Evolutionary conservation across 768 basidiomycete genomes (phyloP), one percentile per base, ranked within the genome.

Genomic region (Lactifluus volemus): DNA sequence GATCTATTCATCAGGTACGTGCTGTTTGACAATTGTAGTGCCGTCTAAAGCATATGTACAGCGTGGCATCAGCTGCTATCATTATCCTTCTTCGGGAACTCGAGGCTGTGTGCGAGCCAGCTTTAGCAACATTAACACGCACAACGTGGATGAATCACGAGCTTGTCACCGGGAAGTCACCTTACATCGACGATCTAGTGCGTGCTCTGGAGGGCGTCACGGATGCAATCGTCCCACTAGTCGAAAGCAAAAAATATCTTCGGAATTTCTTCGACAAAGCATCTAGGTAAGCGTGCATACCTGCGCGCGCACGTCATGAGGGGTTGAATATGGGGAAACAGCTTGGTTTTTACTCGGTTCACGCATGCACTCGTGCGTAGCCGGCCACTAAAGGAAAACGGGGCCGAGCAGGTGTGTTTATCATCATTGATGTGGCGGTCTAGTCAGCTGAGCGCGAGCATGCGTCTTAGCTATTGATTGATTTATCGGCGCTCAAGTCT

Each of bases 181-280:
- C 81, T 0, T 97, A 95, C 70, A 80, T 91, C 4, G 76, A 76
- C 5, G 94, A 96, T 53, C 75, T 98, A 17, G 81, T 88, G 4
- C 82, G 80, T 51, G 83, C 84, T 0, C 78, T 88, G 29, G 89
- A 92, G 65, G 82, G 86, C 68, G 84, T 94, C 8, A 78, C 86
- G 3, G 92, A 91, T 51, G 75, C 79, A 12, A 82, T 96, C 55
- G 86, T 88, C 62, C 86, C 88, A 3, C 78, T 88, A 9, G 79
- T 98, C 10, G 94, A 98, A 73, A 90, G 93, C 68, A 97, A 97
- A 81, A 97, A 92, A 70, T 98, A 95, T 72, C 70, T 92, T 47
- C 79, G 92, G 56, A 99, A 95, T 73, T 84, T 95, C 71, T 84
- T 94, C 54, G 97, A 99, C 70, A 98, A 97, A 72, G 87, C 88